A percentile compares a stretch with the other conserved stretches of the same genome.
Evolutionary conservation across 73 alveolate species (phyloP).

Genomic region (Diophrys appendiculata): DNA sequence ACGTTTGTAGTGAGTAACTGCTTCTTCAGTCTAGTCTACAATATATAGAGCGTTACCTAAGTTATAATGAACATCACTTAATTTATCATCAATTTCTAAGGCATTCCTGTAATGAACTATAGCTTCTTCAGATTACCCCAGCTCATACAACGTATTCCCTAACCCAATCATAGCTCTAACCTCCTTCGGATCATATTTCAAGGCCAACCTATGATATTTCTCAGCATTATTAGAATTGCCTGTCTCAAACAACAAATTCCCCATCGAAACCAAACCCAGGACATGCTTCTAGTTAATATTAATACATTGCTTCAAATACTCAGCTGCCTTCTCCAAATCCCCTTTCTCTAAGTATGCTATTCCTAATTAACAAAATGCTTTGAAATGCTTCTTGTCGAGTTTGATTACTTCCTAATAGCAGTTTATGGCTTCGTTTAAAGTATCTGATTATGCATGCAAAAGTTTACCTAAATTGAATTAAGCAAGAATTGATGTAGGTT

Average conservation of each 20-base stretch:
- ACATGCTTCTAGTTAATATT: constrained; percentile 43
- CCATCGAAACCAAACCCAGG: constrained; percentile 64
- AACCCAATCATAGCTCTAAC: constrained; percentile 65
- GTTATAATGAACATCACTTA: constrained; percentile 72
- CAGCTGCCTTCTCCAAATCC: constrained; percentile 46
- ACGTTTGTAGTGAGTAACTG: constrained; percentile 52
- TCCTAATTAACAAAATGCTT: constrained; percentile 59
- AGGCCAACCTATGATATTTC: constrained; percentile 61
- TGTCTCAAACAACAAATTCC: constrained; percentile 64
- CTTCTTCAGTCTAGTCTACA: constrained; percentile 55
- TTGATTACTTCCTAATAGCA: constrained; percentile 28
- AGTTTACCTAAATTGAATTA: constrained; percentile 61
- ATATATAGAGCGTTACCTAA: constrained; percentile 69
- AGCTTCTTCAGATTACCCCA: constrained; percentile 52
- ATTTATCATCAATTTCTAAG: constrained; percentile 41
- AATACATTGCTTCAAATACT: constrained; percentile 45
- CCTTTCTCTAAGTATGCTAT: constrained; percentile 50
- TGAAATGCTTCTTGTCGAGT: constrained; percentile 56
- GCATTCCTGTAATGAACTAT: constrained; percentile 57
- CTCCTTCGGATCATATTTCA: constrained; percentile 49
- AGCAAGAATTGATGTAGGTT: constrained; percentile 55
- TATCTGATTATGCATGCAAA: constrained; percentile 31
- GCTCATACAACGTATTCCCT: constrained; percentile 67
- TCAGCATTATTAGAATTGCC: constrained; percentile 65
- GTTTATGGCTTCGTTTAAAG: constrained; percentile 46